A percentile compares a stretch with the other conserved stretches of the same genome.
These are phyloP conservation scores for Deuterostichococcus epilithicus DNA, from an alignment of 139 green algal genomes.

Conservation along the genomic window DNA sequence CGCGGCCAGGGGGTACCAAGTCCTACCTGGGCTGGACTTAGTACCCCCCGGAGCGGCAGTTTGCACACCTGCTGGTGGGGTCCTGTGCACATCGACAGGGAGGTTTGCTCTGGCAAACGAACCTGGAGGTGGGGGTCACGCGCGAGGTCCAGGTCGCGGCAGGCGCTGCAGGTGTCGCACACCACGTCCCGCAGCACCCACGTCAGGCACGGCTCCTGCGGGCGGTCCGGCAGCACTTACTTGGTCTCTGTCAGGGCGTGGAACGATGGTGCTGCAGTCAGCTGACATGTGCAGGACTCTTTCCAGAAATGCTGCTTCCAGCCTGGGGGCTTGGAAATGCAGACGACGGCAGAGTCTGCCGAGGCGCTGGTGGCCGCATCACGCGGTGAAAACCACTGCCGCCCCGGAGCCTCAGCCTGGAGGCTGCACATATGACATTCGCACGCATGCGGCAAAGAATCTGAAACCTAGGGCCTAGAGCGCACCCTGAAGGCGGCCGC, in stretches of 20 bases:
- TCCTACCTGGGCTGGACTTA: background rate
- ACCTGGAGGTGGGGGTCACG: conserved; percentile 63
- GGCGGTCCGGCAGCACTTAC: background rate
- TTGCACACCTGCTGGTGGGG: background rate
- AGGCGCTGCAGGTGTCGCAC: conserved; percentile 87
- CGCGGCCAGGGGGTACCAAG: background rate
- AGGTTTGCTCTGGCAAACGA: no score
- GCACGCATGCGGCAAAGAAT: no score
- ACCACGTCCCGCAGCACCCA: conserved; percentile 85
- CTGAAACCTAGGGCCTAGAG: no score
- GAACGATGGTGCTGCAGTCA: background rate
- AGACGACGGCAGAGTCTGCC: no score
- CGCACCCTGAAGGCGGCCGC: conserved; percentile 61
- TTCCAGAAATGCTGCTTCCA: no score
- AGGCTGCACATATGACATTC: no score
- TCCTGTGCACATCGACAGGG: background rate
- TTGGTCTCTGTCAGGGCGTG: no score
- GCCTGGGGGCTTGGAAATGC: no score
- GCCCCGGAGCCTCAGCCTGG: no score
- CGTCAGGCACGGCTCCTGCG: conserved; percentile 73
- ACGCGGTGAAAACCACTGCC: no score
- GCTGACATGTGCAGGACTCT: no score
- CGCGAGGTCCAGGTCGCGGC: conserved; percentile 88
- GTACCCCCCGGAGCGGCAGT: background rate
- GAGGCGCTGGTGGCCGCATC: no score